Evolutionary conservation across 257 asterid species (phyloP), one percentile per base, ranked within the genome.

Genomic region (Penstemon davidsonii): DNA sequence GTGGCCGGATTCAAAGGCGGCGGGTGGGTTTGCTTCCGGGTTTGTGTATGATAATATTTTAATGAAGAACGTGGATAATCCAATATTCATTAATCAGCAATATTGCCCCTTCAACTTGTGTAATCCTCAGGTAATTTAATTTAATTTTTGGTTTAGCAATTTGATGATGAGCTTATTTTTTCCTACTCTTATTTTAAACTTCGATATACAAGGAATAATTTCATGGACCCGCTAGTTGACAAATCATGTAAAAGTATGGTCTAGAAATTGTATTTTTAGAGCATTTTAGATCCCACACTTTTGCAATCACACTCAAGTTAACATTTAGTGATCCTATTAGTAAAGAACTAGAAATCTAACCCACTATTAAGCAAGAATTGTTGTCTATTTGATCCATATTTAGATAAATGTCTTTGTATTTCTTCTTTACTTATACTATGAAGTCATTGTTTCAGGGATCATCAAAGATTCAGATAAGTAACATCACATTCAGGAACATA

Each of bases 1-100:
- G 3, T 83, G 89, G 87, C 82, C 89, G 0, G 78, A 83, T 4
- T 75, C 87, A n/a, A 38, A 15, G 15, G 56, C 84, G 0, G 78
- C 80, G 8, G 62, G 67, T 6, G 80, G 80, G 5, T 75, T 47
- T 38, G 89, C 75, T 19, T 67, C 86, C 2, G 70, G 72, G 46
- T 57, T 86, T 19, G 60, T 8, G 1, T 86, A 77, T 57, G 84
- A 78, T 7, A 66, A 76, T 25, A 76, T 86, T 10, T 33, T 46
- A 1, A 78, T 84, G 86, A n/a, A 70, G 41, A 38, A 79, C 49
- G 89, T 84, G 53, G 38, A 60, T 38, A 86, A 84, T 58, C 92
- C 89, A 0, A 64, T 86, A 67, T 39, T 77, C 36, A 86, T 86
- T 64, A 87, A 86, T 70, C 92, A 86, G 71, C 55, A 66, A n/a